These are phyloP conservation scores for Penicillium sumatraense DNA, from an alignment of 2,329 filamentous ascomycete genomes.

Conservation along the genomic window DNA sequence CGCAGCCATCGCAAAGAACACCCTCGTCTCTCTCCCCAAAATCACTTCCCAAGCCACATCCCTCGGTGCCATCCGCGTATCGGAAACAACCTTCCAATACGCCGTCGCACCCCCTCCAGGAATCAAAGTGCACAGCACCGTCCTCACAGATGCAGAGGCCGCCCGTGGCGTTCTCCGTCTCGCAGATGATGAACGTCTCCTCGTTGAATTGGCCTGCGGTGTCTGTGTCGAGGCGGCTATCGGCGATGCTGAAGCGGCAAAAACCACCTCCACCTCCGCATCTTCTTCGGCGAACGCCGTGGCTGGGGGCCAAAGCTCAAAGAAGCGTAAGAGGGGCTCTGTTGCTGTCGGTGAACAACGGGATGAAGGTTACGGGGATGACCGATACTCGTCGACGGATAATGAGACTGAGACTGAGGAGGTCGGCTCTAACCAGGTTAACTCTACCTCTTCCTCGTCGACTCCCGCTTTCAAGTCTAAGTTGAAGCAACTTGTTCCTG, in stretches of 20 bases:
- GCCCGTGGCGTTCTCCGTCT: slow-evolving; percentile 76
- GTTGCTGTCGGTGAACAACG: slow-evolving; percentile 14
- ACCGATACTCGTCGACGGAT: slow-evolving; percentile 35
- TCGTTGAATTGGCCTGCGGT: slow-evolving; percentile 86
- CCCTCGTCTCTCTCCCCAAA: slow-evolving; percentile 66
- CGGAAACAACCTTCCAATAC: slow-evolving; percentile 69
- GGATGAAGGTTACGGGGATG: slow-evolving; percentile 43
- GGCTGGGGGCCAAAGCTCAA: slow-evolving; percentile 20
- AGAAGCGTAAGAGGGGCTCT: slow-evolving; percentile 36
- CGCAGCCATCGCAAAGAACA: slow-evolving; percentile 58
- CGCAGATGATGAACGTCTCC: slow-evolving; percentile 77
- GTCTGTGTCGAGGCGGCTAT: slow-evolving; percentile 67
- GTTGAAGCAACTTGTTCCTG: slow-evolving; percentile 66
- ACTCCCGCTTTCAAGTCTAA: slow-evolving; percentile 38
- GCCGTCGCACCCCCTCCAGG: slow-evolving; percentile 52
- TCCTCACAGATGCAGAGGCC: slow-evolving; percentile 76
- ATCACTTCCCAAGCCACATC: slow-evolving; percentile 79
- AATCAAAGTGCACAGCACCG: slow-evolving; percentile 61
- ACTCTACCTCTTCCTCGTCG: no score
- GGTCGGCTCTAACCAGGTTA: slow-evolving; percentile 2
- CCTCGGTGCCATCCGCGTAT: slow-evolving; percentile 75
- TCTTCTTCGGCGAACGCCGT: slow-evolving; percentile 13
- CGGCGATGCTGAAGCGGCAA: slow-evolving; percentile 33
- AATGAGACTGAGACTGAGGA: slow-evolving; percentile 31
- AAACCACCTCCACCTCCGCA: slow-evolving; percentile 10